Percentiles rank a stretch among this genome's conserved stretches.
Evolutionary conservation across 2,329 filamentous ascomycete genomes (phyloP).

Genomic region (Penicillium vulpinum): DNA sequence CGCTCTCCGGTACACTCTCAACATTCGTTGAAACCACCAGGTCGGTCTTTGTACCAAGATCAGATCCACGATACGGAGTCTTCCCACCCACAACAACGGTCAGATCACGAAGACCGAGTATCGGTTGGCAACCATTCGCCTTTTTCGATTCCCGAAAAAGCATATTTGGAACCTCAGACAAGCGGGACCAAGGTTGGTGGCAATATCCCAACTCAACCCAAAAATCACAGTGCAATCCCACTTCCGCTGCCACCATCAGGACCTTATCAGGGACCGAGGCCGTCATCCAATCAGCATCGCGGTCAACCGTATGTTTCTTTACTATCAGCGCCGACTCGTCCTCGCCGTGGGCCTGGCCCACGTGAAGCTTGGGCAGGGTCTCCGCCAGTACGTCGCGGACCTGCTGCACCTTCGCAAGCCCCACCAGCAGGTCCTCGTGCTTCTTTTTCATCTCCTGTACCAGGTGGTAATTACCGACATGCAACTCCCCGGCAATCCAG

Average conservation of each 20-base stretch:
- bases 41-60: conserved; percentile 22
- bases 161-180: conserved; percentile 19
- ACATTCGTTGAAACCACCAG: conserved; percentile 20
- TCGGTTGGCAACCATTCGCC: neutral
- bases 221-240: conserved; percentile 26
- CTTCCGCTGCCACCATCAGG: conserved; percentile 42
- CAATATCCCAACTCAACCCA: conserved; percentile 35
- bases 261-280: conserved; percentile 39
- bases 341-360: conserved; percentile 42
- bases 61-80: conserved; percentile 1
- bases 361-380: conserved; percentile 37
- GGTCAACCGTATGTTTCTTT: conserved; percentile 39
- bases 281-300: conserved; percentile 39
- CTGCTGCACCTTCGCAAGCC: conserved; percentile 29
- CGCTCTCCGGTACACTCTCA: conserved; percentile 25
- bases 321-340: conserved; percentile 50
- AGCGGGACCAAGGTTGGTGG: conserved; percentile 17
- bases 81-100: neutral
- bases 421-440: conserved; percentile 42
- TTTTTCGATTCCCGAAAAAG: neutral
- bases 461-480: conserved; percentile 37
- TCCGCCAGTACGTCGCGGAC: conserved; percentile 37
- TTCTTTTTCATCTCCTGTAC: conserved; percentile 29
- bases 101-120: neutral
- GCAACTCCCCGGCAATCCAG: conserved; percentile 40